Conservation (phyloP, 306 rosid genomes). For the Neltuma alba region DNA sequence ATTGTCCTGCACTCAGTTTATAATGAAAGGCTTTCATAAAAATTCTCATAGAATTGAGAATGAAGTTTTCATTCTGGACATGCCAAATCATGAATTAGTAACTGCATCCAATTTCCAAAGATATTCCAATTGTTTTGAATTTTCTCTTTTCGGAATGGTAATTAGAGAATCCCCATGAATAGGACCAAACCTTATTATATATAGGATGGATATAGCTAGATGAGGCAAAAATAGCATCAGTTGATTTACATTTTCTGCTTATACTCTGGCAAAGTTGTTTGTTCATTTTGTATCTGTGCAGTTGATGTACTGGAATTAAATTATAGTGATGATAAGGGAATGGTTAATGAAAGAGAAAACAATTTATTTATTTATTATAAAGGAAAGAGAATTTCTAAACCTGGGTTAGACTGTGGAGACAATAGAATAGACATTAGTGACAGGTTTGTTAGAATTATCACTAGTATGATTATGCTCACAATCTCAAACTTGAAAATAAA, state of each 20-base stretch:
- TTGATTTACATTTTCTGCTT: not conserved
- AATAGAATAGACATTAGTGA: not conserved
- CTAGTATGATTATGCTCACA: constrained; percentile 1
- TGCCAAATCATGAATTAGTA: too few relatives aligned
- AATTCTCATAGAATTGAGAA: too few relatives aligned
- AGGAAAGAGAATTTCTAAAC: constrained; percentile 2
- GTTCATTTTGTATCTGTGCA: not conserved
- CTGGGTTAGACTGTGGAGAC: not conserved
- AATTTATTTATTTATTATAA: not conserved
- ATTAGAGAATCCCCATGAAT: too few relatives aligned
- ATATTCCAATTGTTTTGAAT: too few relatives aligned
- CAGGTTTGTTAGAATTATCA: not conserved
- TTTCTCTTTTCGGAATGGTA: too few relatives aligned
- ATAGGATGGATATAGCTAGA: not conserved
- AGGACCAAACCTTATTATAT: too few relatives aligned
- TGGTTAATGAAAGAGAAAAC: not conserved
- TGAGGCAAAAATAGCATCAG: not conserved
- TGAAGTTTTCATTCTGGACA: too few relatives aligned
- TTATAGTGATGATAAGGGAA: not conserved
- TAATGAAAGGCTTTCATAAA: too few relatives aligned
- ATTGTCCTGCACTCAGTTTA: constrained; percentile 2
- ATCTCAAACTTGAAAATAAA: constrained; percentile 1
- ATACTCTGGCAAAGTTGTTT: constrained; percentile 21
- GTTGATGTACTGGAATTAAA: not conserved
- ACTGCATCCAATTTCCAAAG: too few relatives aligned